phyloP scores from a whole-genome alignment of 306 rosid species.

The Dryas drummondii region DNA sequence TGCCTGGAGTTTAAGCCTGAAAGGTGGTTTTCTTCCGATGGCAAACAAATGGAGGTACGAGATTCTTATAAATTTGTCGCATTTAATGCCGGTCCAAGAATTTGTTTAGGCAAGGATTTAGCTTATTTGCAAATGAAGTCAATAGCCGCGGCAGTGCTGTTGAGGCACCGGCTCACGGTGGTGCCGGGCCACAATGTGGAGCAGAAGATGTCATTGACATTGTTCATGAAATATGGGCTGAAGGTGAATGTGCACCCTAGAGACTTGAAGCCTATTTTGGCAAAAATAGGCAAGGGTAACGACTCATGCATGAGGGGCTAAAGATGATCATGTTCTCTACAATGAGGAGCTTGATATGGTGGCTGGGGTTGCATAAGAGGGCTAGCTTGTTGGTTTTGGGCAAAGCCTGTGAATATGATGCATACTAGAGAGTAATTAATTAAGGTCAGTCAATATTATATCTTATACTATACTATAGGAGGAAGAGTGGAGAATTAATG shows the following conservation, averaged over 20 bases:
- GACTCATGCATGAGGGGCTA: constrained; percentile 2
- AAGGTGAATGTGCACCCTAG: constrained; percentile 62
- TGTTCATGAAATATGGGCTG: constrained; percentile 92
- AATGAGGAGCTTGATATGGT: constrained; percentile 21
- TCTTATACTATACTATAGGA: not conserved
- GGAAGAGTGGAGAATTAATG: not conserved
- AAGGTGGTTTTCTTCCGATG: constrained; percentile 63
- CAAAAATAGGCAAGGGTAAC: constrained; percentile 27
- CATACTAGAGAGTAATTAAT: not conserved
- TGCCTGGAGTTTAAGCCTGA: constrained; percentile 83
- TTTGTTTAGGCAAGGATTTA: constrained; percentile 82
- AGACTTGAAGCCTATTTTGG: constrained; percentile 51
- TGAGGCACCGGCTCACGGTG: constrained; percentile 64
- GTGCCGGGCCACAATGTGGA: constrained; percentile 68
- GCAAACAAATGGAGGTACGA: constrained; percentile 45
- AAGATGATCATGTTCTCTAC: not conserved
- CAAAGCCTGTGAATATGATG: constrained; percentile 10
- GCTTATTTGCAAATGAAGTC: constrained; percentile 96
- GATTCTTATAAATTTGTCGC: constrained; percentile 69
- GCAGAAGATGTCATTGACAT: constrained; percentile 91
- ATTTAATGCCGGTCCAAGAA: constrained; percentile 84
- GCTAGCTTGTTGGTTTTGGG: not conserved
- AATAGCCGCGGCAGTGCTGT: constrained; percentile 64
- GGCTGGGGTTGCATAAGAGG: constrained; percentile 28
- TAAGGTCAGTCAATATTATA: not conserved